phyloP scores from a whole-genome alignment of 192 early-diverging fungal species.

The Podila clonocystis region DNA sequence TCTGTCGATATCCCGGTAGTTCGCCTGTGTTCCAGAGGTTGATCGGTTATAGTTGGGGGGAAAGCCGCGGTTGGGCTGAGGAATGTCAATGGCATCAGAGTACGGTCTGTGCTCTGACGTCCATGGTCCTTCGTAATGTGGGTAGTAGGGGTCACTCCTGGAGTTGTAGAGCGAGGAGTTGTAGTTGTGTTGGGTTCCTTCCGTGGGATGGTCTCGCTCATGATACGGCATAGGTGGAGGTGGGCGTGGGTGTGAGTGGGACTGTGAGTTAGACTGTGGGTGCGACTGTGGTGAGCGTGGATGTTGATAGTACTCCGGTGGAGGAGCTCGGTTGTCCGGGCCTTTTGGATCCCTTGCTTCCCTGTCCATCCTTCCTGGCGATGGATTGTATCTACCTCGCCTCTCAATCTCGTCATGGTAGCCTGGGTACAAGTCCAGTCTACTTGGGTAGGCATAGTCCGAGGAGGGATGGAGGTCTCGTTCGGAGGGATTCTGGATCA shows the following conservation, averaged over 20 bases:
- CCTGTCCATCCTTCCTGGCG: not conserved
- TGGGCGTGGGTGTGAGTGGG: not conserved
- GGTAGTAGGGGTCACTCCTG: not conserved
- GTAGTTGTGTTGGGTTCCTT: conserved; percentile 5
- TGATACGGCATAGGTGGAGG: not conserved
- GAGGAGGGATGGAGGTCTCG: no score
- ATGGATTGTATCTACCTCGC: no score
- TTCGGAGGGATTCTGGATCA: not conserved
- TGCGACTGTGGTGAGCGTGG: not conserved
- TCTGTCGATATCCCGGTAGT: no score
- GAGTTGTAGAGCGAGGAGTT: not conserved
- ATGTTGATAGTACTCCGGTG: not conserved
- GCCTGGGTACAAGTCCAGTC: no score
- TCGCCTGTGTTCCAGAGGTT: no score
- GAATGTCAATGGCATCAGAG: conserved; percentile 38
- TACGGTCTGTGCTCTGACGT: conserved; percentile 6
- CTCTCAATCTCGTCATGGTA: no score
- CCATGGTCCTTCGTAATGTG: conserved; percentile 10
- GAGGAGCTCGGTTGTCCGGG: no score
- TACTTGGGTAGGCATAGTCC: not conserved
- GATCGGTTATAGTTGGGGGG: no score
- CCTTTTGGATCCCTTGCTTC: not conserved
- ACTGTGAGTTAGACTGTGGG: not conserved
- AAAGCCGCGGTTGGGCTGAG: conserved; percentile 9
- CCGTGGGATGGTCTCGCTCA: not conserved